These are phyloP conservation scores for Pleurotus ostreatus DNA, from an alignment of 768 basidiomycete species.

Conservation along the genomic window DNA sequence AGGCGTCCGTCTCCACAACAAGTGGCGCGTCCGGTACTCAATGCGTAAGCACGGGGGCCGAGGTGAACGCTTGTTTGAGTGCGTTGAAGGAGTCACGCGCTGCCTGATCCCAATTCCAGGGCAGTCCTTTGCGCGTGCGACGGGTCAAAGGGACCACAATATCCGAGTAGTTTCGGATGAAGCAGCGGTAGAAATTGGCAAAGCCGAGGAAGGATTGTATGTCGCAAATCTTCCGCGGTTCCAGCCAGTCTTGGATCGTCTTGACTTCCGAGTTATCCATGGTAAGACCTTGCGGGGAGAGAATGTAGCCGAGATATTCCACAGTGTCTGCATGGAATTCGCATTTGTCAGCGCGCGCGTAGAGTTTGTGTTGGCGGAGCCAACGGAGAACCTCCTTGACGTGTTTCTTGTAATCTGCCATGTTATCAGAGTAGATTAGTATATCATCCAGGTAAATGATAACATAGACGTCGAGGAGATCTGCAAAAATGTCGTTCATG, in stretches of 20 bases:
- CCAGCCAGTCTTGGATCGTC: too few species aligned
- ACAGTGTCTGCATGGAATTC: too few species aligned
- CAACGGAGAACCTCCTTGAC: slow-evolving; percentile 15
- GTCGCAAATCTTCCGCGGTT: too few species aligned
- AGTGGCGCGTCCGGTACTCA: slow-evolving; percentile 11
- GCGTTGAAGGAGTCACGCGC: slow-evolving; percentile 20
- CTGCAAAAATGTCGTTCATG: slow-evolving; percentile 35
- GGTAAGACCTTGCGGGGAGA: too few species aligned
- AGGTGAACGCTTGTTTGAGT: slow-evolving; percentile 19
- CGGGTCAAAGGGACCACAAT: slow-evolving; percentile 18
- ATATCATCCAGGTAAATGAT: slow-evolving; percentile 26
- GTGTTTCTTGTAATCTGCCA: slow-evolving; percentile 11
- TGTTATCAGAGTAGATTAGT: slow-evolving; percentile 20
- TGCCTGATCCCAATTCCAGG: slow-evolving; percentile 15
- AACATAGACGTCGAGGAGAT: slow-evolving; percentile 13
- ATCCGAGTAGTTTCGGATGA: slow-evolving; percentile 25
- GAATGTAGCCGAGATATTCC: too few species aligned
- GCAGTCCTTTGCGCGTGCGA: slow-evolving; percentile 16
- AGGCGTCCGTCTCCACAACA: slow-evolving; percentile 20
- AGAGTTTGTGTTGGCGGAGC: slow-evolving; percentile 17
- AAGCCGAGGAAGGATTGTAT: too few species aligned
- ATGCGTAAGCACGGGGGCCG: slow-evolving; percentile 21
- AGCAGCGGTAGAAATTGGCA: slow-evolving; percentile 29
- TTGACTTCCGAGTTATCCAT: too few species aligned
- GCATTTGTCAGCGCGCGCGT: neutral